Evolutionary conservation across 495 filamentous ascomycete species (phyloP), one percentile per base, ranked within the genome.

Genomic region (Penicillium simplicissimum): DNA sequence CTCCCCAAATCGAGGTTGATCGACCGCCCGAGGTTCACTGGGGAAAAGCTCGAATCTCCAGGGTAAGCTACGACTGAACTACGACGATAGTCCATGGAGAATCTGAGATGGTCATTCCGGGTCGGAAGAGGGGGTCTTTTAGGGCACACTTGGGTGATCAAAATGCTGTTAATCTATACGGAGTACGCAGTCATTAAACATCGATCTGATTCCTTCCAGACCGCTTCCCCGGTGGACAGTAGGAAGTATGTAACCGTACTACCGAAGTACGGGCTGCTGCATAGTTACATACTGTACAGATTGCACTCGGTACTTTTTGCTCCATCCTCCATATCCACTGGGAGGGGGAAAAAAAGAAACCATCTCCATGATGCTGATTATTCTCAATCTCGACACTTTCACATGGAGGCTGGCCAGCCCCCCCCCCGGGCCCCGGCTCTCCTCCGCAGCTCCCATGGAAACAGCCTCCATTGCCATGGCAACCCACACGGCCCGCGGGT

Each of bases 1-100:
- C 53, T n/a, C n/a, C n/a, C n/a, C n/a, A n/a, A 56, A 68, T 68
- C 52, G 55, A 56, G 49, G 52, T 14, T 17, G 64, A 62, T 62
- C 60, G 48, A 51, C 47, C 48, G 31, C 48, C 60, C 65, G 60
- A 63, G 65, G 65, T 67, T 61, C 53, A 35, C 19, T 25, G 23
- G 23, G 23, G 23, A 25, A 25, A 25, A 25, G 23, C n/a, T n/a
- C n/a, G n/a, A n/a, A n/a, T n/a, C n/a, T n/a, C n/a, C 17, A 42
- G 38, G 38, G 38, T n/a, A 17, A 17, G 38, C 38, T 42, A 42
- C 15, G 17, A 17, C 8, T 43, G 11, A 6, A 4, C 8, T 42
- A 15, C 6, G n/a, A n/a, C n/a, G n/a, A n/a, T n/a, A n/a, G n/a
- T n/a, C n/a, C n/a, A n/a, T n/a, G 23, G 23, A 25, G 23, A 25